Conservation (phyloP, 768 basidiomycete genomes). For the Leccinum arenicola region DNA sequence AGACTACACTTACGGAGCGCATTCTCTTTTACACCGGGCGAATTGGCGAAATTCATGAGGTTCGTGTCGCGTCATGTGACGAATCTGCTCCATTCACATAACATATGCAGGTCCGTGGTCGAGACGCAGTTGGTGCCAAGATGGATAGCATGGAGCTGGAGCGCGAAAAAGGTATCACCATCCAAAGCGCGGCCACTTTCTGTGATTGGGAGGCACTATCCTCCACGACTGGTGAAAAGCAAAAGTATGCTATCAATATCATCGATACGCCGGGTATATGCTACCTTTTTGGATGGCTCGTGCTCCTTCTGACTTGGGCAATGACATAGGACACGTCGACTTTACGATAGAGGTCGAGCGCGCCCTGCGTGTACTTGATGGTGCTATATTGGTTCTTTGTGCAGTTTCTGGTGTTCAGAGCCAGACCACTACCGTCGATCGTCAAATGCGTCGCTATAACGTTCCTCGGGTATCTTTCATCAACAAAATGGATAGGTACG, state of each 20-base stretch:
- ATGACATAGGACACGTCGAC: conserved; percentile 87
- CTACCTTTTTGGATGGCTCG: too few relatives aligned
- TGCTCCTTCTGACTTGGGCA: background rate
- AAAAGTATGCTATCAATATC: conserved; percentile 94
- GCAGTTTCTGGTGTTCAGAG: conserved; percentile 96
- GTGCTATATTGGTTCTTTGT: conserved; percentile 93
- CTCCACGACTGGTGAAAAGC: conserved; percentile 56
- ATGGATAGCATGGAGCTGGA: conserved; percentile 99
- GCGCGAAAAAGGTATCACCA: conserved; percentile 98
- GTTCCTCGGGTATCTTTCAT: conserved; percentile 95
- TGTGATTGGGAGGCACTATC: conserved; percentile 88
- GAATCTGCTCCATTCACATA: background rate
- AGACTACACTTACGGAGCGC: conserved; percentile 96
- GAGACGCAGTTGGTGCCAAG: conserved; percentile 96
- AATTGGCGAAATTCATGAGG: conserved; percentile 95
- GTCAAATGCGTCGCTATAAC: conserved; percentile 97
- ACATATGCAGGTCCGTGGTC: conserved; percentile 71
- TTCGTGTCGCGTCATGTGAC: conserved; percentile 35
- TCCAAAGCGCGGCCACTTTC: conserved; percentile 97
- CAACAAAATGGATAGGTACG: conserved; percentile 96
- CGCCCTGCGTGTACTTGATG: conserved; percentile 92
- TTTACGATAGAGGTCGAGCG: conserved; percentile 99
- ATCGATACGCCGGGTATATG: conserved; percentile 90
- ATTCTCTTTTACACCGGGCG: conserved; percentile 95
- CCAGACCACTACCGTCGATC: conserved; percentile 98